phyloP scores from a whole-genome alignment of 2,329 filamentous ascomycete genomes.

The Biscogniauxia sp. region DNA sequence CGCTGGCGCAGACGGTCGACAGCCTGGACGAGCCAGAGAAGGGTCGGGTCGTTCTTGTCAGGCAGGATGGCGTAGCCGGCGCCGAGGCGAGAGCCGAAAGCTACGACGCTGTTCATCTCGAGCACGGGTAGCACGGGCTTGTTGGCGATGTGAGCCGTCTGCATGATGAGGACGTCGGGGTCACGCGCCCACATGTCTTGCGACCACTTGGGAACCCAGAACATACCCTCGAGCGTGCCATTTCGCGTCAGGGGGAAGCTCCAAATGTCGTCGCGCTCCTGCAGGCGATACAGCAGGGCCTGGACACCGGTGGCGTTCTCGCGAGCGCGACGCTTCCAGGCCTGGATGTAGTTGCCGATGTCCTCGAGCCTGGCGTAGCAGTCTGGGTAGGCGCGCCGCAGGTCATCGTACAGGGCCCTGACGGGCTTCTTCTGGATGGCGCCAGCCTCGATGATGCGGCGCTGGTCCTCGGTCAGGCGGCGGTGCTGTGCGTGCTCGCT shows the following conservation, averaged over 20 bases:
- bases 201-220: constrained; percentile 29
- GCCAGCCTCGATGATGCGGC: constrained; percentile 23
- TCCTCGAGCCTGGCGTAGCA: constrained; percentile 25
- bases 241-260: constrained; percentile 25
- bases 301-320: constrained; percentile 28
- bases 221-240: constrained; percentile 24
- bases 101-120: constrained; percentile 29
- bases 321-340: constrained; percentile 26
- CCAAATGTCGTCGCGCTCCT: constrained; percentile 27
- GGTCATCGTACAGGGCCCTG: constrained; percentile 22
- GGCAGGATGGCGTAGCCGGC: constrained; percentile 29
- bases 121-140: constrained; percentile 26
- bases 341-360: constrained; percentile 27
- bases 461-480: constrained; percentile 27
- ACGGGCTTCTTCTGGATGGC: constrained; percentile 25
- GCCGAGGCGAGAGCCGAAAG: constrained; percentile 22
- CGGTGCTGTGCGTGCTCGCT: constrained; percentile 27
- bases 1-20: constrained; percentile 26
- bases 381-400: constrained; percentile 21
- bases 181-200: constrained; percentile 27
- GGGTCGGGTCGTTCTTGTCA: constrained; percentile 27
- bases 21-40: constrained; percentile 25
- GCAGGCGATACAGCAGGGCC: constrained; percentile 26
- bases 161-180: constrained; percentile 29
- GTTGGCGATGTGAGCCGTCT: constrained; percentile 25